A percentile compares a stretch with the other conserved stretches of the same genome.
Conservation (phyloP, 768 basidiomycete genomes). For the Lentinula sp. region DNA sequence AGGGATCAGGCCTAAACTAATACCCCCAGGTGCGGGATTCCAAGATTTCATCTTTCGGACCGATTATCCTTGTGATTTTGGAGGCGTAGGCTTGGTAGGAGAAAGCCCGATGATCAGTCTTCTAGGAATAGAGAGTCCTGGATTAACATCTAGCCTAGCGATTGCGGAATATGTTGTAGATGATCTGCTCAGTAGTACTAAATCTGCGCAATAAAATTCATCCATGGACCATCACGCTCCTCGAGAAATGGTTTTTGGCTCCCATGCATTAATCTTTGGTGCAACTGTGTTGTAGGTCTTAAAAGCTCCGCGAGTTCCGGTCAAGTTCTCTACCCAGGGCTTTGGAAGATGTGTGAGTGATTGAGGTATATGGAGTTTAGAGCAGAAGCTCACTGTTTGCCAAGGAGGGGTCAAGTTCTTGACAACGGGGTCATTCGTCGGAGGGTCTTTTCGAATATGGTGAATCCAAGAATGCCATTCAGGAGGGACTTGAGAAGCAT, state of each 20-base stretch:
- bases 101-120: slow-evolving; percentile 67
- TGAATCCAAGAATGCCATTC: slow-evolving; percentile 97
- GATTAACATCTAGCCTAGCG: slow-evolving; percentile 81
- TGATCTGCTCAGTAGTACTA: slow-evolving; percentile 33
- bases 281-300: slow-evolving; percentile 81
- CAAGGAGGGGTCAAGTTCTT: slow-evolving; percentile 68
- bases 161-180: slow-evolving; percentile 81
- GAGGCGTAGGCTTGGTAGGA: slow-evolving; percentile 16
- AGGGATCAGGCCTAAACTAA: slow-evolving; percentile 85
- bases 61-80: slow-evolving; percentile 43
- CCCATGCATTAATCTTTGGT: slow-evolving; percentile 82
- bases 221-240: slow-evolving; percentile 6
- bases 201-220: not conserved
- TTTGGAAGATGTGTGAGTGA: slow-evolving; percentile 19
- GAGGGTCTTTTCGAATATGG: slow-evolving; percentile 83
- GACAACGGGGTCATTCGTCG: slow-evolving; percentile 68
- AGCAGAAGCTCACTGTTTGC: slow-evolving; percentile 61
- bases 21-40: slow-evolving; percentile 66
- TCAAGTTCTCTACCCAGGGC: slow-evolving; percentile 86
- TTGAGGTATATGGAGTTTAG: not conserved
- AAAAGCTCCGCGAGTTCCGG: slow-evolving; percentile 89
- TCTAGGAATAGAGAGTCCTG: slow-evolving; percentile 89
- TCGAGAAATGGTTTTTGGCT: slow-evolving; percentile 61
- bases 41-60: slow-evolving; percentile 76
- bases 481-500: slow-evolving; percentile 90